Conservation (phyloP, 2,329 filamentous ascomycete species). For the Fusarium subtropicale region DNA sequence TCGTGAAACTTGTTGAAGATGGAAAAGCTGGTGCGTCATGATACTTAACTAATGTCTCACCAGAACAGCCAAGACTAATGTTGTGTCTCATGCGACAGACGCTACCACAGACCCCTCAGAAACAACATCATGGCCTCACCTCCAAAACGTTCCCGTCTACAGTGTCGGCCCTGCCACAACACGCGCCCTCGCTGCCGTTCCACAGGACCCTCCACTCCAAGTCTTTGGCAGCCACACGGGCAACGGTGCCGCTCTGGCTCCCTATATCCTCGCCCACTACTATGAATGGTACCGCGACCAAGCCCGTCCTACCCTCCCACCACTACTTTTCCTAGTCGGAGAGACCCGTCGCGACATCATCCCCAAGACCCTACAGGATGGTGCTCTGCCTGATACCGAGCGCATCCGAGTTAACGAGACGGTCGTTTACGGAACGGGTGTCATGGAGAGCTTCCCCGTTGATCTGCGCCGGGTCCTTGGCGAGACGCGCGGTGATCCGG, state of each 20-base stretch:
- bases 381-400: conserved; percentile 58
- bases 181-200: conserved; percentile 72
- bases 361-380: conserved; percentile 78
- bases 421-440: conserved; percentile 86
- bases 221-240: conserved; percentile 86
- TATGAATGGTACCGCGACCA: conserved; percentile 60
- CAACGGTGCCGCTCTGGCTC: conserved; percentile 82
- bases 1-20: conserved; percentile 70
- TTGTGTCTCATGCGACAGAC: conserved; percentile 16
- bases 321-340: conserved; percentile 87
- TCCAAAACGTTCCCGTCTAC: conserved; percentile 73
- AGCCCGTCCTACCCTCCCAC: conserved; percentile 61
- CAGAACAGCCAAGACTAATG: neutral
- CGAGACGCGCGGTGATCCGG: conserved; percentile 54
- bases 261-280: conserved; percentile 84
- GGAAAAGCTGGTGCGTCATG: conserved; percentile 54
- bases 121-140: conserved; percentile 60
- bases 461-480: conserved; percentile 69
- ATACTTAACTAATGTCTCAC: neutral
- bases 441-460: conserved; percentile 80
- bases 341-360: conserved; percentile 92
- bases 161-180: conserved; percentile 86
- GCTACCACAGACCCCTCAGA: conserved; percentile 9
- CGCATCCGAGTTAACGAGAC: conserved; percentile 79
- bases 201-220: conserved; percentile 62